phyloP scores from a whole-genome alignment of 1,139 yeast species.

The Wickerhamiella pararugosa region DNA sequence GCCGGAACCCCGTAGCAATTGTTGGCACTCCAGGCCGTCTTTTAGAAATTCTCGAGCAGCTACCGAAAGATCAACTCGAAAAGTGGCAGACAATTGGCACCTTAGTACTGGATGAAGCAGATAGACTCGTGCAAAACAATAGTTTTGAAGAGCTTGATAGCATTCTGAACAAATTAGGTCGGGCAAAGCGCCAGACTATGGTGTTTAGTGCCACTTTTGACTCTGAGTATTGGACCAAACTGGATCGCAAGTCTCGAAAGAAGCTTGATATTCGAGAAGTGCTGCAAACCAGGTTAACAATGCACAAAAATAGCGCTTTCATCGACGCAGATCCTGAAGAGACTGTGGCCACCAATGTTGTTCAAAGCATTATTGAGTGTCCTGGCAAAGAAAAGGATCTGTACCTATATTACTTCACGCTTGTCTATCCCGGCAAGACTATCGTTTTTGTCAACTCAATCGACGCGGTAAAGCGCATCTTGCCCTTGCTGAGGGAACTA shows the following conservation, averaged over 20 bases:
- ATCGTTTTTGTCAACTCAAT: constrained; percentile 88
- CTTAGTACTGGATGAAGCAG: constrained; percentile 93
- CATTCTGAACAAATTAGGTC: constrained; percentile 40
- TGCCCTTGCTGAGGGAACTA: constrained; percentile 57
- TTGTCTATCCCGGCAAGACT: constrained; percentile 80
- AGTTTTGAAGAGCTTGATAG: constrained; percentile 88
- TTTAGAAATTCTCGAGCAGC: constrained; percentile 60
- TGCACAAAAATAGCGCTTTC: constrained; percentile 34
- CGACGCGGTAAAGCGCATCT: constrained; percentile 78
- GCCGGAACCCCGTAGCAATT: constrained; percentile 61
- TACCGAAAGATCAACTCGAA: constrained; percentile 28
- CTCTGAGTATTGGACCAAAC: constrained; percentile 61
- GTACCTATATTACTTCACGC: constrained; percentile 71
- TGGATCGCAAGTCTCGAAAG: constrained; percentile 27
- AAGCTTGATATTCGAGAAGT: constrained; percentile 25
- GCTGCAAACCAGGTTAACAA: constrained; percentile 25
- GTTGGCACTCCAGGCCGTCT: constrained; percentile 97
- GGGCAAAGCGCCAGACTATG: constrained; percentile 65
- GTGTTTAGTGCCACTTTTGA: constrained; percentile 94
- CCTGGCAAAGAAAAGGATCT: constrained; percentile 82
- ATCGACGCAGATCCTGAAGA: constrained; percentile 84
- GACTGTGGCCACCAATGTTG: constrained; percentile 56
- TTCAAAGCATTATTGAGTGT: constrained; percentile 85
- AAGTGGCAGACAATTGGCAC: constrained; percentile 51
- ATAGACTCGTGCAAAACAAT: constrained; percentile 85